These are phyloP conservation scores for Ulvella scutata DNA, from an alignment of 139 green algal species.

Conservation along the genomic window DNA sequence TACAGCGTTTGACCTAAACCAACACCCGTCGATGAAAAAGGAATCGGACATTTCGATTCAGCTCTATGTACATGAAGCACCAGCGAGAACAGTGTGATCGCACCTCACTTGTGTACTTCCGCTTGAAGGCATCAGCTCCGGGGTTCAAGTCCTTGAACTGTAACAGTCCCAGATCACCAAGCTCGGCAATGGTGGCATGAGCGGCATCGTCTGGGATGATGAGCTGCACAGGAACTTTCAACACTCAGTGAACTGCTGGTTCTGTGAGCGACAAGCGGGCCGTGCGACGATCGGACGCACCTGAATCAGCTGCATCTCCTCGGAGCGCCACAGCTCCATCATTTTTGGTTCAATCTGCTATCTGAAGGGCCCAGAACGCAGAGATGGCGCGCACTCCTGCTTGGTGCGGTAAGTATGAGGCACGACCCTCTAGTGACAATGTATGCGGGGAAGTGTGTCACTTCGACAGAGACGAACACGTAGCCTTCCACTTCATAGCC, in stretches of 20 bases:
- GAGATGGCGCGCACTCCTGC: too few relatives aligned
- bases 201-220: slow-evolving; percentile 92
- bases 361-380: too few relatives aligned
- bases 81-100: neutral
- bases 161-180: slow-evolving; percentile 76
- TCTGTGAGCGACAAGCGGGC: neutral
- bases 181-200: slow-evolving; percentile 69
- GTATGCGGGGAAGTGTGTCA: too few relatives aligned
- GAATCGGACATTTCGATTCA: too few relatives aligned
- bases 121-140: slow-evolving; percentile 81
- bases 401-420: too few relatives aligned
- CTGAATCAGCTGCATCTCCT: slow-evolving; percentile 96
- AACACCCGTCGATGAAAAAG: neutral
- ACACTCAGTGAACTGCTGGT: neutral
- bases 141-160: slow-evolving; percentile 90
- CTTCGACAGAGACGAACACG: too few relatives aligned
- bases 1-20: slow-evolving; percentile 85
- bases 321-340: slow-evolving; percentile 57
- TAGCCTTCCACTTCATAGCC: too few relatives aligned
- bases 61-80: neutral
- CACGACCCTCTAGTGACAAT: too few relatives aligned
- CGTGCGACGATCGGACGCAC: slow-evolving; percentile 6
- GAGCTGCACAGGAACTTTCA: slow-evolving; percentile 45
- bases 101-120: slow-evolving; percentile 82
- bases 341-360: too few relatives aligned